Evolutionary conservation across 208 protist species (phyloP).

Genomic region (Balamuthia mandrillaris): DNA sequence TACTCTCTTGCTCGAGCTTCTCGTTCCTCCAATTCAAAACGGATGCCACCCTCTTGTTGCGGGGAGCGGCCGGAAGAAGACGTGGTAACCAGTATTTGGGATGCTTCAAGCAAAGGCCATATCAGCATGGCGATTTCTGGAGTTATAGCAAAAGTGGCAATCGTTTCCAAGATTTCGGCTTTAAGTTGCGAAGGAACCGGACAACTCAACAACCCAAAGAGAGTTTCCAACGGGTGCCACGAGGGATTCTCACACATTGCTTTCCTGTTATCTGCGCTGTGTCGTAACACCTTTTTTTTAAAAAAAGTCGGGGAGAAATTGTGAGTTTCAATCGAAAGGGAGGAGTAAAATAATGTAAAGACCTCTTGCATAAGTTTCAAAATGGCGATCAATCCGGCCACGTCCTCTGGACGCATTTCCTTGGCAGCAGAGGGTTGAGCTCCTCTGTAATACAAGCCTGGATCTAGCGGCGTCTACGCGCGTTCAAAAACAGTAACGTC

Average conservation of each 20-base stretch:
- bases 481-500: no score
- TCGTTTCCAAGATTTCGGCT: neutral
- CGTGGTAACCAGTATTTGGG: no score
- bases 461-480: neutral
- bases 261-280: neutral
- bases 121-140: neutral
- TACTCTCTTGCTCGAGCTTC: no score
- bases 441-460: neutral
- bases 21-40: no score
- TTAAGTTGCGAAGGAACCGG: constrained; percentile 4
- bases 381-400: neutral
- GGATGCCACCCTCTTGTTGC: no score
- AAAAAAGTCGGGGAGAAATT: neutral
- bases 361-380: constrained; percentile 7
- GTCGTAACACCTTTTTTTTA: neutral
- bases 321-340: neutral
- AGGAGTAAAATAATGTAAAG: neutral
- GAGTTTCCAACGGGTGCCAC: neutral
- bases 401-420: neutral
- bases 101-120: neutral
- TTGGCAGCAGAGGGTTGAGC: neutral
- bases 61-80: no score
- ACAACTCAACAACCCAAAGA: neutral
- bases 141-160: neutral
- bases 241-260: neutral